A percentile compares a stretch with the other conserved stretches of the same genome.
phyloP scores from a whole-genome alignment of 177 flowering plant genomes.

The Telopea speciosissima region DNA sequence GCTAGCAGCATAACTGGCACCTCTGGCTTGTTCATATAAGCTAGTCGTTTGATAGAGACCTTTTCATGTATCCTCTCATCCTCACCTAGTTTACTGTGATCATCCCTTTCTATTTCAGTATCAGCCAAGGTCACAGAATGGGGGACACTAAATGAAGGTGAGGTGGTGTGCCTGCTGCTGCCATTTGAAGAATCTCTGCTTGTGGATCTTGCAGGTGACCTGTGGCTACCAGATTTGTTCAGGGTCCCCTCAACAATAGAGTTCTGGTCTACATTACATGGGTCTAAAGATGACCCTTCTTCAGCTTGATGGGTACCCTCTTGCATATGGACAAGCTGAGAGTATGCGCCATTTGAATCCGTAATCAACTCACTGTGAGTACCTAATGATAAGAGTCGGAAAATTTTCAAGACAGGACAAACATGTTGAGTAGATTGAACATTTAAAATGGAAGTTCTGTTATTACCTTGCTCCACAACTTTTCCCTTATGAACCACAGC shows the following conservation, averaged over 20 bases:
- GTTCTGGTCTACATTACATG: slow-evolving; percentile 5
- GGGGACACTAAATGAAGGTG: slow-evolving; percentile 21
- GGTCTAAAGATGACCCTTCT: slow-evolving; percentile 8
- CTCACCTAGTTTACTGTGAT: background rate
- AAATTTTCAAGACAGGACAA: background rate
- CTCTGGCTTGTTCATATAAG: slow-evolving; percentile 60
- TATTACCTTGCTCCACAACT: slow-evolving; percentile 20
- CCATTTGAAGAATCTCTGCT: slow-evolving; percentile 35
- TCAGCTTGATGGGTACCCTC: slow-evolving; percentile 26
- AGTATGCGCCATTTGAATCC: slow-evolving; percentile 58
- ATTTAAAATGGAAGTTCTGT: background rate
- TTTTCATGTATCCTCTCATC: slow-evolving; percentile 2
- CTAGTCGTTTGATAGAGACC: slow-evolving; percentile 38
- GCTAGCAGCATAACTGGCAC: slow-evolving; percentile 46
- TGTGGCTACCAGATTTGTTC: slow-evolving; percentile 25
- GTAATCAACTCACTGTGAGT: slow-evolving; percentile 48
- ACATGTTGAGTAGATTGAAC: background rate
- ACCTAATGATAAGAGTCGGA: slow-evolving; percentile 24
- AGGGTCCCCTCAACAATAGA: slow-evolving; percentile 13
- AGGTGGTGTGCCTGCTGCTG: slow-evolving; percentile 25
- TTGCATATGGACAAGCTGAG: slow-evolving; percentile 53
- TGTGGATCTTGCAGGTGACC: slow-evolving; percentile 23
- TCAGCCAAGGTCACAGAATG: slow-evolving; percentile 20
- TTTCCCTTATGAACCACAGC: slow-evolving; percentile 21
- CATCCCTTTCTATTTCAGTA: slow-evolving; percentile 6